phyloP scores from a whole-genome alignment of 176 grass and related monocot genomes.

The Leersia perrieri region DNA sequence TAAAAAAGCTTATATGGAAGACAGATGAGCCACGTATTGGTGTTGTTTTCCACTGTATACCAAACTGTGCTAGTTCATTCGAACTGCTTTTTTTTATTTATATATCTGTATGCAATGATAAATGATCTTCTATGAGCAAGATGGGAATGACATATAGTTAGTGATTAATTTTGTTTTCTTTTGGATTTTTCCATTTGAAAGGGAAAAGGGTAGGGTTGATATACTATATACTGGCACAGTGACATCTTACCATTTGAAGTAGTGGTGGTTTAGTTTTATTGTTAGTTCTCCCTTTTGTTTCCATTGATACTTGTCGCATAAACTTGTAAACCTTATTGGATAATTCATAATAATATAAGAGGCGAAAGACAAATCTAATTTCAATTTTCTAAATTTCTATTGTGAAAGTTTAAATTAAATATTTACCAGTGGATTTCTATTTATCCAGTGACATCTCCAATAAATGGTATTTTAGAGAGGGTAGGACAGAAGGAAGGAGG shows the following conservation, averaged over 20 bases:
- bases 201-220: background rate
- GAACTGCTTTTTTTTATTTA: slow-evolving; percentile 1
- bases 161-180: background rate
- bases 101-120: background rate
- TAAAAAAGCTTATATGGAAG: background rate
- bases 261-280: background rate
- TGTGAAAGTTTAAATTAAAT: slow-evolving; percentile 2
- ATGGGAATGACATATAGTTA: slow-evolving; percentile 9
- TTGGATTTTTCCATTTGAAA: slow-evolving; percentile 9
- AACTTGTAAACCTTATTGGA: background rate
- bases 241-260: background rate
- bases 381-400: background rate
- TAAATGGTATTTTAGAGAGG: slow-evolving; percentile 67
- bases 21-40: background rate
- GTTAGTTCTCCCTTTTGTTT: background rate
- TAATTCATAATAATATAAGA: background rate
- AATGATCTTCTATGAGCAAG: background rate
- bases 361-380: background rate
- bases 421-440: slow-evolving; percentile 13
- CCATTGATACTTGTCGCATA: slow-evolving; percentile 11
- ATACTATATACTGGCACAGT: background rate
- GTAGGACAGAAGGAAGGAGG: slow-evolving; percentile 71
- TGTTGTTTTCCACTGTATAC: background rate
- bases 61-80: background rate
- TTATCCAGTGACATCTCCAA: slow-evolving; percentile 63